Conservation (phyloP, 1,284 basidiomycete species). For the Ustilago xerochloae region DNA sequence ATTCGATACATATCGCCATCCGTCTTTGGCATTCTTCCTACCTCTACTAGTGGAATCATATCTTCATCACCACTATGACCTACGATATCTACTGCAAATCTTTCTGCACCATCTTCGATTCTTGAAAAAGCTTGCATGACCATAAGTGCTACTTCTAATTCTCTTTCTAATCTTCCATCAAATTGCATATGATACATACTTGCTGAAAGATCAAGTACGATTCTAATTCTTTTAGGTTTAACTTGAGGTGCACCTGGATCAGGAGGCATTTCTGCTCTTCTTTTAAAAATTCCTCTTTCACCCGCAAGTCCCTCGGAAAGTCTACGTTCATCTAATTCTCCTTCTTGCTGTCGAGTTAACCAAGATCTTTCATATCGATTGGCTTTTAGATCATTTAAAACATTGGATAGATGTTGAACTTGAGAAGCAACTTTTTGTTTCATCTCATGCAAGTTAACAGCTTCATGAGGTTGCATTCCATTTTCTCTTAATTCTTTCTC, state of each 20-base stretch:
- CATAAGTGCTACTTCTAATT: constrained; percentile 66
- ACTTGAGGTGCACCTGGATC: constrained; percentile 66
- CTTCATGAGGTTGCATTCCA: constrained; percentile 66
- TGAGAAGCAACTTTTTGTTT: constrained; percentile 60
- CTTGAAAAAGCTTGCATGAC: constrained; percentile 67
- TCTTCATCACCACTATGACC: constrained; percentile 67
- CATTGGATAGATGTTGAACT: constrained; percentile 59
- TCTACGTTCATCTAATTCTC: constrained; percentile 68
- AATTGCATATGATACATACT: constrained; percentile 67
- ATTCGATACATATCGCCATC: constrained; percentile 64
- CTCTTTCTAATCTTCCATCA: constrained; percentile 63
- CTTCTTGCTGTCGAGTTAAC: constrained; percentile 68
- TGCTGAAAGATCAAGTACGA: constrained; percentile 67
- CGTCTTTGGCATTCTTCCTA: constrained; percentile 53
- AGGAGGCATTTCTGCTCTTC: constrained; percentile 63
- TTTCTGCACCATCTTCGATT: constrained; percentile 42
- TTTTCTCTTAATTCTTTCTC: constrained; percentile 65
- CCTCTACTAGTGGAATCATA: constrained; percentile 63
- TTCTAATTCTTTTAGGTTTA: constrained; percentile 69
- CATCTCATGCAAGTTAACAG: constrained; percentile 61
- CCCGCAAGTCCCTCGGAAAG: constrained; percentile 68
- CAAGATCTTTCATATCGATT: constrained; percentile 68
- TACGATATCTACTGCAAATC: constrained; percentile 67
- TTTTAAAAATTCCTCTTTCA: constrained; percentile 68
- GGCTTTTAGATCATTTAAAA: constrained; percentile 67